Percentiles rank a stretch among this genome's conserved stretches.
These are phyloP conservation scores for Tolypocladium guangdongense DNA, from an alignment of 2,329 filamentous ascomycete species.

Conservation along the genomic window DNA sequence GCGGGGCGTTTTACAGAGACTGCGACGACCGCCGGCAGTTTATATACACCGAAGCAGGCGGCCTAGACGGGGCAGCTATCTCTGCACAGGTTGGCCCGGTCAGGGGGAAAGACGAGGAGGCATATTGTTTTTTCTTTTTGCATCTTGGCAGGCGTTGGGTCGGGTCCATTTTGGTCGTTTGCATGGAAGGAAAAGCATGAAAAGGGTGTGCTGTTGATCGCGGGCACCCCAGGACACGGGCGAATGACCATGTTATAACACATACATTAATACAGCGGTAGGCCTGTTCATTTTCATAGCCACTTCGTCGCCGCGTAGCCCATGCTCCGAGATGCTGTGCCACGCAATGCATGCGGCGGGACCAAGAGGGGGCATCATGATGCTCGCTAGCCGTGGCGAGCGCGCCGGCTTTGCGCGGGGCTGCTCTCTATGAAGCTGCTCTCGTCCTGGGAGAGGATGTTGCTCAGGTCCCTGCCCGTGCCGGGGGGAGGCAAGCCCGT, in stretches of 20 bases:
- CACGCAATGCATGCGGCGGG: neutral
- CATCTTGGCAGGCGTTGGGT: conserved; percentile 3
- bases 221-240: neutral
- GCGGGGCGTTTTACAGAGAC: neutral
- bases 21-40: neutral
- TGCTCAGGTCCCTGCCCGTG: conserved; percentile 46
- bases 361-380: neutral
- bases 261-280: neutral
- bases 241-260: neutral
- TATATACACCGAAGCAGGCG: too few relatives aligned
- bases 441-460: conserved; percentile 43
- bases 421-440: conserved; percentile 47
- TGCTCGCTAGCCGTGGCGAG: conserved; percentile 11
- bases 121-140: neutral
- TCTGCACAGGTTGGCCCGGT: neutral
- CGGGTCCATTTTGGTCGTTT: neutral
- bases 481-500: conserved; percentile 14
- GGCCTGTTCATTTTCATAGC: neutral
- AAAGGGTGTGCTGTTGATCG: neutral
- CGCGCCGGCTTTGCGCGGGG: conserved; percentile 31
- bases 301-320: neutral
- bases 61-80: neutral
- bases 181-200: neutral
- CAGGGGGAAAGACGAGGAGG: neutral
- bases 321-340: neutral